These are phyloP conservation scores for Termitomyces sp. DNA, from an alignment of 768 basidiomycete species.

Conservation along the genomic window DNA sequence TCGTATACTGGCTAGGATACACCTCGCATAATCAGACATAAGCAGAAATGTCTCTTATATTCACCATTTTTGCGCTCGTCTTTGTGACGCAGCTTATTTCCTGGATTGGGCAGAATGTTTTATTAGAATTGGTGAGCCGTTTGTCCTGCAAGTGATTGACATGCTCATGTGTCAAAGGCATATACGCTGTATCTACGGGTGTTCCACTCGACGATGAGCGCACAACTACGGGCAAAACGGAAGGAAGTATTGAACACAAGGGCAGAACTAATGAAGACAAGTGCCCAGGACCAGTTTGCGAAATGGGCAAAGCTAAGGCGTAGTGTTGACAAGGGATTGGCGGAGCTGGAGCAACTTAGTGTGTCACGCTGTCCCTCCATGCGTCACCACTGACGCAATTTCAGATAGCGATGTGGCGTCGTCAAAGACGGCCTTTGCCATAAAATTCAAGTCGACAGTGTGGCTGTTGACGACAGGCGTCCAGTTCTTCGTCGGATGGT, in stretches of 20 bases:
- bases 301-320: slow-evolving; percentile 95
- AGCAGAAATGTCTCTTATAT: slow-evolving; percentile 63
- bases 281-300: slow-evolving; percentile 95
- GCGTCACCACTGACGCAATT: neutral
- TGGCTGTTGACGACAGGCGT: slow-evolving; percentile 88
- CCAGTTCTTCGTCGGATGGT: slow-evolving; percentile 85
- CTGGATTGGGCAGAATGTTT: slow-evolving; percentile 85
- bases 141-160: neutral
- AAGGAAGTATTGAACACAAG: slow-evolving; percentile 74
- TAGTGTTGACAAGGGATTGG: slow-evolving; percentile 86
- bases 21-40: slow-evolving; percentile 8
- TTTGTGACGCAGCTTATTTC: slow-evolving; percentile 79
- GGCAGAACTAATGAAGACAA: slow-evolving; percentile 82
- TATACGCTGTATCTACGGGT: slow-evolving; percentile 67
- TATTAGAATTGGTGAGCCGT: slow-evolving; percentile 70
- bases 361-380: slow-evolving; percentile 26
- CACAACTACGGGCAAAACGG: slow-evolving; percentile 70
- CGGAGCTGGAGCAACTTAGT: slow-evolving; percentile 93
- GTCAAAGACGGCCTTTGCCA: slow-evolving; percentile 54
- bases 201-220: slow-evolving; percentile 50
- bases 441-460: slow-evolving; percentile 67
- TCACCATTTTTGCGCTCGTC: slow-evolving; percentile 79
- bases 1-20: slow-evolving; percentile 9
- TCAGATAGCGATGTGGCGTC: slow-evolving; percentile 65
- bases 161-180: slow-evolving; percentile 38